phyloP scores from a whole-genome alignment of 78 protist genomes.

The Isochrysis galbana region DNA sequence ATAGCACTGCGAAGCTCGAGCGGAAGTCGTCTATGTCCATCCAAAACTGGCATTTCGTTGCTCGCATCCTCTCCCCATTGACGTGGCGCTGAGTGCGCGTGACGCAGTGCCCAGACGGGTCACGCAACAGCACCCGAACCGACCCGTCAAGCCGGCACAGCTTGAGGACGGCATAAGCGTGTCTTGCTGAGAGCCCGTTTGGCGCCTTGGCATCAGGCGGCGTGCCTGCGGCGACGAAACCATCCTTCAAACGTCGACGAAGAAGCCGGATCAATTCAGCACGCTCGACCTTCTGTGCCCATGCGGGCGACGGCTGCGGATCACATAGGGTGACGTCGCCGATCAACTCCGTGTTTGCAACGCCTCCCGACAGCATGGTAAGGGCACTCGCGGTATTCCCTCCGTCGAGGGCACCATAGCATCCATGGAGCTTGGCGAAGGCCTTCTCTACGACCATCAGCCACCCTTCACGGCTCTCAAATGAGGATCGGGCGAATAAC shows the following conservation, averaged over 20 bases:
- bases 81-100: too few species aligned
- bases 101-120: background rate
- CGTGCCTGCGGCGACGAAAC: background rate
- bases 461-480: too few species aligned
- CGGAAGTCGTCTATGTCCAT: background rate
- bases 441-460: background rate
- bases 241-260: background rate
- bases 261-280: background rate
- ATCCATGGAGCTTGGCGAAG: background rate
- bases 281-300: background rate
- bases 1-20: background rate
- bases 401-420: background rate
- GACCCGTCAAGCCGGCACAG: background rate
- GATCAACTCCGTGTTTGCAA: background rate
- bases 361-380: background rate
- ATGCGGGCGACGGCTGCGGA: background rate
- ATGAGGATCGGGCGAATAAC: too few species aligned
- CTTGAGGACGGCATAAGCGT: background rate
- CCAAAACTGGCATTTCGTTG: background rate
- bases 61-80: too few species aligned
- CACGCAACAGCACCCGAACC: background rate
- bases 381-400: background rate
- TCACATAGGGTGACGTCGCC: too few species aligned
- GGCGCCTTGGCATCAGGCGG: background rate
- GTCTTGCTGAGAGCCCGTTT: background rate